Evolutionary conservation across 352 stramenopile species (phyloP), one percentile per base, ranked within the genome.

Genomic region (Plasmopara viticola): DNA sequence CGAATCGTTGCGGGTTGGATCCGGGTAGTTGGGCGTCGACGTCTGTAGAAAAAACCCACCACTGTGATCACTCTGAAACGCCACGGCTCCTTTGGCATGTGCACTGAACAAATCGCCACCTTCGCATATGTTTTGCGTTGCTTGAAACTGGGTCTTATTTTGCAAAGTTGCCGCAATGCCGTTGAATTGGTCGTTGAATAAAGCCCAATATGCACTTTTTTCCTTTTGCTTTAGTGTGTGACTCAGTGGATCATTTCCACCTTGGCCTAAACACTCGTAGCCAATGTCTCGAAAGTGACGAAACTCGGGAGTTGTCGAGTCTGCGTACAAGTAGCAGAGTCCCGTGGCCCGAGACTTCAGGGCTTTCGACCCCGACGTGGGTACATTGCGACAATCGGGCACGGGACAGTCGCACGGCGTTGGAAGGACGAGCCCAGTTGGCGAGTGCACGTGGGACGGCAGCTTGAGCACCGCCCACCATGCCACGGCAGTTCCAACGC

Each of bases 391-490:
- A 53, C 81, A 92, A 47, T 72, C 48, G 0, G 81, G 78, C 3
- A 67, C 56, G 5, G 65, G 45, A 57, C 81, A 92, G 58, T 88
- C 76, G 58, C 81, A 92, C 9, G 78, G 76, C 29, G 74, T 90
- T 9, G 70, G 51, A 28, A 66, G 44, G 29, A 66, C 54, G 15
- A 18, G 9, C 13, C 50, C 56, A 51, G 53, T 29, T 14, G 45
- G 33, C 7, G 44, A 53, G 28, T 66, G 67, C n/a, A 80, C 62
- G 28, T 74, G 64, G 48, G 66, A 62, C 8, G 81, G 81, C 48
- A 92, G 59, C 60, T 92, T 92, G 50, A 89, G 71, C 44, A 88
- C 75, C 2, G 71, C 62, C 72, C 78, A 92, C 81, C 81, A 92
- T 8, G 66, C 68, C 48, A 92, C 81, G 7, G 78, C 70, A 6